Evolutionary conservation across 768 basidiomycete genomes (phyloP).

Genomic region (Symmetrospora coprosmae): DNA sequence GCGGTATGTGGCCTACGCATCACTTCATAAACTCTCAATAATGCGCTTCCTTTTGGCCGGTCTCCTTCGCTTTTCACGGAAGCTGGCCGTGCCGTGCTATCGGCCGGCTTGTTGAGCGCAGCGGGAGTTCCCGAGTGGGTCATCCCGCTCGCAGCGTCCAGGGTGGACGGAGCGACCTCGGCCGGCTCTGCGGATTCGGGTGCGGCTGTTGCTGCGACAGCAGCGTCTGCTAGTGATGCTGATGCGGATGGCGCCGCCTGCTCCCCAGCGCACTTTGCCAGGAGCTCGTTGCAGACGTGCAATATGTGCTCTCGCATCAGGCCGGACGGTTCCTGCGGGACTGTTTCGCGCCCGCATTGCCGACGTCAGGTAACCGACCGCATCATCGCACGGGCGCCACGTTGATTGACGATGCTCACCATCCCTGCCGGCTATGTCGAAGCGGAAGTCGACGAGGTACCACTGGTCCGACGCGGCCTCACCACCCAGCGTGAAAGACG

Average conservation of each 20-base stretch:
- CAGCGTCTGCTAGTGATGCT: too few species aligned
- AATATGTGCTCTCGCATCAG: constrained; percentile 15
- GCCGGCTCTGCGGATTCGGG: too few species aligned
- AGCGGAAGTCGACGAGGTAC: constrained; percentile 41
- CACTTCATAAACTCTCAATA: constrained; percentile 23
- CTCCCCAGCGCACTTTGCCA: constrained; percentile 1
- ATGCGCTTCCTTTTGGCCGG: background rate
- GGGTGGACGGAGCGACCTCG: too few species aligned
- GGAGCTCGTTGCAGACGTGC: background rate
- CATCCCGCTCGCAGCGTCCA: too few species aligned
- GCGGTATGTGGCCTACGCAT: constrained; percentile 30
- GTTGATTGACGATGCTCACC: constrained; percentile 28
- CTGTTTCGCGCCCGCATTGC: constrained; percentile 8
- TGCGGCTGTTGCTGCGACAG: too few species aligned
- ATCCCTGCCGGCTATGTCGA: constrained; percentile 49
- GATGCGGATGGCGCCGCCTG: background rate
- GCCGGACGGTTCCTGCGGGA: background rate
- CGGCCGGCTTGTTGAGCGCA: too few species aligned
- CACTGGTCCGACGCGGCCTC: constrained; percentile 58
- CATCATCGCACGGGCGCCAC: constrained; percentile 8
- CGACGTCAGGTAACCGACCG: constrained; percentile 14
- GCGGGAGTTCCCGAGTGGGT: too few species aligned
- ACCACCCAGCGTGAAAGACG: constrained; percentile 59
- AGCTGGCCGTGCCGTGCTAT: too few species aligned
- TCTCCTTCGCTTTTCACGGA: too few species aligned